Evolutionary conservation across 176 grass and related monocot genomes (phyloP), one percentile per base, ranked within the genome.

Genomic region (Rhynchospora pubera): DNA sequence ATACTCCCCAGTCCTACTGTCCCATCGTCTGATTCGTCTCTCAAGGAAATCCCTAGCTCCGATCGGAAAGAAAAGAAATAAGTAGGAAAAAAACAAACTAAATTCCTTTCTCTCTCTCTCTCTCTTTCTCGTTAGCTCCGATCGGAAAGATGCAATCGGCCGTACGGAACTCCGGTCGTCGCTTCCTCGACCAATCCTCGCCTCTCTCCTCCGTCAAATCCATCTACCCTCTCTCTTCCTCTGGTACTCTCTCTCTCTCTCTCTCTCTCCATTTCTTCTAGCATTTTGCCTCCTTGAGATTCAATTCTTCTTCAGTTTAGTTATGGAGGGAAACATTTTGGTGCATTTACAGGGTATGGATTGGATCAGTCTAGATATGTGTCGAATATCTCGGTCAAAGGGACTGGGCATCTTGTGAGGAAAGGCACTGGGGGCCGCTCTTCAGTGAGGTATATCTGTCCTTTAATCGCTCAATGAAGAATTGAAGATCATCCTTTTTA

Each of bases 391-490:
- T 84, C 92, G 57, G 87, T 93, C 57, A 93, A 95, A 80, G 96
- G 92, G 32, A 9, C 87, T 2, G 96, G 90, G 44, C 81, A 91
- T 85, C 75, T 99, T 79, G 84, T 99, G 68, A 89, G 92, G 76
- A 95, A 99, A 85, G 96, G 96, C 21, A 99, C 96, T 5, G 92
- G 96, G 14, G 96, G 96, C 65, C 86, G 96, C 76, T 99, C 92
- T 0, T 99, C 91, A 2, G 96, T 98, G 45, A 98, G 92, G 96
- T 86, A 79, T 14, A 39, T 85, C 43, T 48, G 23, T 19, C 28
- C 16, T 62, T 91, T 78, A 84, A 1, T 2, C 11, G 5, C 60
- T 85, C 22, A n/a, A 7, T n/a, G n/a, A n/a, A n/a, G n/a, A n/a
- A n/a, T n/a, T 3, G 34, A 0, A 63, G 9, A 57, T 83, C 16